Evolutionary conservation across 148 eudicot genomes (phyloP), one percentile per base, ranked within the genome.

Genomic region (Euryodendron excelsum): DNA sequence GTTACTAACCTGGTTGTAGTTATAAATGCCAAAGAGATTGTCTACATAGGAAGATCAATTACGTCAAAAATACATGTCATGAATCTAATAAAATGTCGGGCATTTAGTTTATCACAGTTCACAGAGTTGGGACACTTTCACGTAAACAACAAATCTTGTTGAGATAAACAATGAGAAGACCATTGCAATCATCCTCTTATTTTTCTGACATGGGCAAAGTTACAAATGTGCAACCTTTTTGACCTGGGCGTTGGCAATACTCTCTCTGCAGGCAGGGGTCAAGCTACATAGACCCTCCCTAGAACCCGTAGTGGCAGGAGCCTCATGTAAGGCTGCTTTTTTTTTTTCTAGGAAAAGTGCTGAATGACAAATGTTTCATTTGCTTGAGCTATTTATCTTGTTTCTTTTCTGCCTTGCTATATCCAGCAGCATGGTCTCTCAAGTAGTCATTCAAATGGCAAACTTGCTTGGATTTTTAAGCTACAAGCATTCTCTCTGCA

Each of bases 351-450:
- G n/a, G n/a, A n/a, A 36, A 20, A 34, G 17, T n/a, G 31, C 21
- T 48, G 36, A 73, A 15, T 11, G 56, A 21, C 47, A 36, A n/a
- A 41, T 6, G 25, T 20, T 4, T 55, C 2, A 30, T 7, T 14
- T 74, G 34, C 37, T 23, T 3, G 27, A 11, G 34, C 52, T n/a
- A 33, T 60, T 73, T 73, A 41, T 36, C 14, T 8, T n/a, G 28
- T 18, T 33, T 34, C 64, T 64, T 37, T 56, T 65, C 78, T 80
- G n/a, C 65, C 69, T 1, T 34, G 71, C 21, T 27, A 56, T 41
- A 39, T 69, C 59, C 41, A 61, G 81, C 18, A 34, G 30, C 17
- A 34, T 33, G 62, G 45, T n/a, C 52, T 72, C 62, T 62, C 64
- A 77, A 53, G 61, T 47, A 17, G 30, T 1, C 21, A 73, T 21